A percentile compares a stretch with the other conserved stretches of the same genome.
Evolutionary conservation across 2,329 filamentous ascomycete genomes (phyloP).

Genomic region (Colletotrichum australisinense): DNA sequence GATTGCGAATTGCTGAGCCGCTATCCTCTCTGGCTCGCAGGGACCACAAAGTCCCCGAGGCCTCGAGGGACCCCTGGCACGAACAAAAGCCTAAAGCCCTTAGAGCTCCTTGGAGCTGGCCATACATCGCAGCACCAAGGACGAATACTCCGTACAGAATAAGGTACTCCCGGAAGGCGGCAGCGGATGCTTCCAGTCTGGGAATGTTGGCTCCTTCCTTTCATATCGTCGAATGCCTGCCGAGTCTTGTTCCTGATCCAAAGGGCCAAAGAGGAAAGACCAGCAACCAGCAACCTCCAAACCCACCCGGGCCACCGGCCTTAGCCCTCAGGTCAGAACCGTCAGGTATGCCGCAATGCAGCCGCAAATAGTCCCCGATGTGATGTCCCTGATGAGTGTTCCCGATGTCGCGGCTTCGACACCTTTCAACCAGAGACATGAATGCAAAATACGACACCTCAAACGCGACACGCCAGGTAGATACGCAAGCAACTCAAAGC

Average conservation of each 20-base stretch:
- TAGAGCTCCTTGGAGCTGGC: conserved; percentile 10
- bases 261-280: background rate
- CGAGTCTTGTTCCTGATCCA: background rate
- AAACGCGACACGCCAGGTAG: conserved; percentile 27
- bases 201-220: conserved; percentile 18
- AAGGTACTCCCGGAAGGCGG: background rate
- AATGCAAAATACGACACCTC: conserved; percentile 10
- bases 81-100: conserved; percentile 19
- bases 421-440: background rate
- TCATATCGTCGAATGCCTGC: conserved; percentile 22
- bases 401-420: background rate
- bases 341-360: background rate
- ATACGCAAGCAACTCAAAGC: conserved; percentile 12
- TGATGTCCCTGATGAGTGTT: background rate
- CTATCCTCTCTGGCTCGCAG: conserved; percentile 18
- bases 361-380: background rate
- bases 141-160: background rate
- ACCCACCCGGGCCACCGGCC: background rate
- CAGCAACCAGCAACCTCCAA: background rate
- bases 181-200: background rate
- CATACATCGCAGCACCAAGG: background rate
- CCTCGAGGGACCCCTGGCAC: conserved; percentile 8
- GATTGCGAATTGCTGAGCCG: conserved; percentile 29
- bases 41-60: conserved; percentile 5
- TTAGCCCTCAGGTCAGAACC: background rate